Percentiles rank a stretch among this genome's conserved stretches.
Conservation (phyloP, 2,329 filamentous ascomycete species). For the Pestalotiopsis sp. region DNA sequence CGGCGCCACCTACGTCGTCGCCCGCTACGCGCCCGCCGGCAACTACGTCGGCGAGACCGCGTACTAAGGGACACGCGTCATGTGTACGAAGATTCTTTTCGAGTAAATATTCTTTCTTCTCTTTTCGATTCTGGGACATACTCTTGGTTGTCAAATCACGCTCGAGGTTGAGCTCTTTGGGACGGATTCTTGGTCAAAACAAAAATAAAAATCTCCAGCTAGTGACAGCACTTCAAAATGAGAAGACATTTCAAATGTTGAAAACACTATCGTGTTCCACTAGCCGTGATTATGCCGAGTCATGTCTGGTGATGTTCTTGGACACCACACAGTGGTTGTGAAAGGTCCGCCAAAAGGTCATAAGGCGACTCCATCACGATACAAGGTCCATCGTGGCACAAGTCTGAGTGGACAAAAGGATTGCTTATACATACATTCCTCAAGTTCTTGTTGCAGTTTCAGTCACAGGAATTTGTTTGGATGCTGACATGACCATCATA, state of each 20-base stretch:
- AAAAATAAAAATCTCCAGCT: not conserved
- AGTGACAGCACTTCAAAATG: not conserved
- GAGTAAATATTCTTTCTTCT: not conserved
- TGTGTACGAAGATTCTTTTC: not conserved
- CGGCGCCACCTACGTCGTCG: conserved; percentile 3
- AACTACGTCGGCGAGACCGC: conserved; percentile 4
- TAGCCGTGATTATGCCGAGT: too few species aligned
- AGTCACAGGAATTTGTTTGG: too few species aligned
- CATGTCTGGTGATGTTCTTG: too few species aligned
- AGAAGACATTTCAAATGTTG: not conserved
- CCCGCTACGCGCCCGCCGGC: conserved; percentile 8
- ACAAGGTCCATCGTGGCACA: too few species aligned
- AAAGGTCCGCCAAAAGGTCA: too few species aligned
- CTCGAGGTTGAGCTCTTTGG: conserved; percentile 3
- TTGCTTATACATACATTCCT: too few species aligned
- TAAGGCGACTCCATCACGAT: too few species aligned
- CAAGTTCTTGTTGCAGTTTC: too few species aligned
- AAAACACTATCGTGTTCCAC: too few species aligned
- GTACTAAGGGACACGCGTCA: not conserved
- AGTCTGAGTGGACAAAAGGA: too few species aligned
- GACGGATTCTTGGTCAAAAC: conserved; percentile 4
- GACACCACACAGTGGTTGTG: too few species aligned
- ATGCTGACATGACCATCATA: too few species aligned
- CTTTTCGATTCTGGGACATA: not conserved
- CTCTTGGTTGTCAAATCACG: not conserved